Evolutionary conservation across 202 grass and related monocot genomes (phyloP), one percentile per base, ranked within the genome.

Genomic region (Brachypodium distachyon): DNA sequence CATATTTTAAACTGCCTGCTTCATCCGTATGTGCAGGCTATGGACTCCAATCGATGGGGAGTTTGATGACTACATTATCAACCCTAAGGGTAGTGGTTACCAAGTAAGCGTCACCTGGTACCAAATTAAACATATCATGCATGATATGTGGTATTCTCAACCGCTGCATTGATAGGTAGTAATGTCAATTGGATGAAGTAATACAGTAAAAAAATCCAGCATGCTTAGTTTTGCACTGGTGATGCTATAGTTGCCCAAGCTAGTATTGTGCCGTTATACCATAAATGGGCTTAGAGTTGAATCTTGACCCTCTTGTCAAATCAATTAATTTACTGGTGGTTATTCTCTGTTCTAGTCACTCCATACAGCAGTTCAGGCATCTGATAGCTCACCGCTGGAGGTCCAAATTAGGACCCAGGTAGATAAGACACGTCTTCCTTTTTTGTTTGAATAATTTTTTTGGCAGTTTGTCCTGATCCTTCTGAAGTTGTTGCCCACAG

Each of bases 321-420:
- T 70, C 53, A 61, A 18, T 64, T 56, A 50, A 27, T 71, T 82
- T 82, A 48, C 65, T 73, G 48, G 13, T 81, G 52, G 9, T 34
- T 33, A 77, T 81, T 43, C 64, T 78, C 42, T 70, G 13, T 81
- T 84, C 22, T 70, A 98, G 95, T 98, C 95, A 76, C 95, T 98
- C 50, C 95, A 98, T 61, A 98, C 95, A 76, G 85, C 80, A 72
- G 95, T 98, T 78, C 88, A 94, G 65, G 89, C 91, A 66, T 88
- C 87, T 68, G 95, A 98, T 70, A 98, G 67, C 72, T 88, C 89
- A 61, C 91, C 91, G 14, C 75, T 98, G 76, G 91, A 98, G 77
- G 95, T 94, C 77, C 91, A 98, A 84, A 98, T 98, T 79, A 90
- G 95, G 81, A 98, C 95, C 77, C 91, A 96, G 84, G 94, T 92